A percentile compares a stretch with the other conserved stretches of the same genome.
These are phyloP conservation scores for Hanseniaspora jakobsenii DNA, from an alignment of 805 yeast genomes.

Conservation along the genomic window DNA sequence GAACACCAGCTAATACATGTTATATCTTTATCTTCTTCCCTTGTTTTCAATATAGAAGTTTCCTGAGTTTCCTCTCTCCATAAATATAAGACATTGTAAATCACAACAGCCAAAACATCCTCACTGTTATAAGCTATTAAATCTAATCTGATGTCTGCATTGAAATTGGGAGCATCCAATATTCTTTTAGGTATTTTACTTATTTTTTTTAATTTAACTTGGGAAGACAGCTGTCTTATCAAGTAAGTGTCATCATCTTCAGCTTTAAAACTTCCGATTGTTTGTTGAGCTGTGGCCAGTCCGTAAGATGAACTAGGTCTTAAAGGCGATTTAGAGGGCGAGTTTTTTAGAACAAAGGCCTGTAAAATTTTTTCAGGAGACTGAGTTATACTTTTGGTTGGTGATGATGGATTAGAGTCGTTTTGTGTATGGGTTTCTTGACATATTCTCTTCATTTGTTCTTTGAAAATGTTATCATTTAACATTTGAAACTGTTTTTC, in stretches of 20 bases:
- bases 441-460: slow-evolving; percentile 10
- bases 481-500: slow-evolving; percentile 13
- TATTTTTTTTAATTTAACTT: slow-evolving; percentile 54
- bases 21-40: slow-evolving; percentile 35
- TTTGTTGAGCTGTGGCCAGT: too few relatives aligned
- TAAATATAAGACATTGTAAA: slow-evolving; percentile 69
- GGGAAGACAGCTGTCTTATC: neutral
- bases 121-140: slow-evolving; percentile 76
- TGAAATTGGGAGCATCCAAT: slow-evolving; percentile 88
- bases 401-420: neutral
- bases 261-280: neutral
- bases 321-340: slow-evolving; percentile 6
- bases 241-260: neutral
- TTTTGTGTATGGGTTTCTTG: neutral
- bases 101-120: slow-evolving; percentile 76
- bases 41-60: slow-evolving; percentile 57
- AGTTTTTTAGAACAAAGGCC: neutral
- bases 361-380: slow-evolving; percentile 12
- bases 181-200: slow-evolving; percentile 87
- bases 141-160: slow-evolving; percentile 85
- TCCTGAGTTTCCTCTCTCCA: slow-evolving; percentile 85
- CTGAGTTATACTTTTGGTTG: neutral
- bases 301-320: too few relatives aligned
- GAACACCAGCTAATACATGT: slow-evolving; percentile 81
- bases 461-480: slow-evolving; percentile 8